phyloP scores from a whole-genome alignment of 495 filamentous ascomycete species.

The Talaromyces wortmannii region DNA sequence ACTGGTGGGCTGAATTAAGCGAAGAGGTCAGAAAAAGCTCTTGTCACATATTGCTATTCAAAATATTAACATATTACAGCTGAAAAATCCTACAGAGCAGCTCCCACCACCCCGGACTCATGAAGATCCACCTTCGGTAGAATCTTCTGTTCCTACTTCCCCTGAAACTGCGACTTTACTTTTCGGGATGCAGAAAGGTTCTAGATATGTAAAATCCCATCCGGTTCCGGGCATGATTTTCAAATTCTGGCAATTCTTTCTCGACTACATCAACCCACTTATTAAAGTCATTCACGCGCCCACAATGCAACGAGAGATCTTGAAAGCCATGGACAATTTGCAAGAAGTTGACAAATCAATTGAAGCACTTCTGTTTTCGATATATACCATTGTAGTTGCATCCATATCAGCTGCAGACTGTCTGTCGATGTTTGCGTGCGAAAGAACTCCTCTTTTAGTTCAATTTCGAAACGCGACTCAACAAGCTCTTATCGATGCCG shows the following conservation, averaged over 20 bases:
- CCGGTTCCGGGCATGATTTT: slow-evolving; percentile 3
- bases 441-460: slow-evolving; percentile 21
- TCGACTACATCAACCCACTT: slow-evolving; percentile 12
- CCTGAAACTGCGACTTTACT: background rate
- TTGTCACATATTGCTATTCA: background rate
- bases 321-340: background rate
- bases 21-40: background rate
- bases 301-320: slow-evolving; percentile 7
- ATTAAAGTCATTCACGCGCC: slow-evolving; percentile 13
- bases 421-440: slow-evolving; percentile 9
- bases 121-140: background rate
- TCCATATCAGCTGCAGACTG: slow-evolving; percentile 37
- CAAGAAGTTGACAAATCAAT: background rate
- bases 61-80: background rate
- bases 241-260: slow-evolving; percentile 10
- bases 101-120: background rate
- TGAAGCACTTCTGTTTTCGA: slow-evolving; percentile 7
- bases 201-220: background rate
- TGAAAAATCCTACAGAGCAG: background rate
- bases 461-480: slow-evolving; percentile 18
- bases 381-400: slow-evolving; percentile 10
- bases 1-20: background rate
- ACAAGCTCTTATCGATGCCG: slow-evolving; percentile 15
- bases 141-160: background rate
- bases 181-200: background rate